phyloP scores from a whole-genome alignment of 139 green algal species.

The Coelastrella sp. region DNA sequence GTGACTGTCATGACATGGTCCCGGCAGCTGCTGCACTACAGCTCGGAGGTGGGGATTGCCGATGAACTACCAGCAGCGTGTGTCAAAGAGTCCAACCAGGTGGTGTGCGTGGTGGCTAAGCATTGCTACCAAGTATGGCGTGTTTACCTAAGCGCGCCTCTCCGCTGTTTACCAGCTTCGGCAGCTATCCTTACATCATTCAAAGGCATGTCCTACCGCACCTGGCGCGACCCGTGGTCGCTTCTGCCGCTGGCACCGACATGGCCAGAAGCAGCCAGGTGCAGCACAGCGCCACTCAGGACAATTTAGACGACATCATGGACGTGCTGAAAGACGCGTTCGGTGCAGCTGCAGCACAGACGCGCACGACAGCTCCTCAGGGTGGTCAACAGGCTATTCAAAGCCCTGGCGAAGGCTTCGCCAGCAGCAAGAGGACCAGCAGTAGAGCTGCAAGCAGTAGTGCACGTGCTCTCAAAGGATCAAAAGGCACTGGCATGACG shows the following conservation, averaged over 20 bases:
- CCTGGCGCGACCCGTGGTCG: background rate
- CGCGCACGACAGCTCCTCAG: no score
- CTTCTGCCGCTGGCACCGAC: background rate
- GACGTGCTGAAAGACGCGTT: constrained; percentile 29
- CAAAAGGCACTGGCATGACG: no score
- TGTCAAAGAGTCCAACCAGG: no score
- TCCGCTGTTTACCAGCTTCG: background rate
- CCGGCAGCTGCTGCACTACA: background rate
- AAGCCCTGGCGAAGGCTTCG: no score
- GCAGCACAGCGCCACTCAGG: background rate
- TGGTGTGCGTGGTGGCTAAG: background rate
- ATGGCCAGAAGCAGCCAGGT: background rate
- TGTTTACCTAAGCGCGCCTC: background rate
- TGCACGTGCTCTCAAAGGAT: background rate
- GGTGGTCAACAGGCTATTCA: no score
- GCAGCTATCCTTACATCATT: no score
- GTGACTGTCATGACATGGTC: constrained; percentile 1
- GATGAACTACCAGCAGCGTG: no score
- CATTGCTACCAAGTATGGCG: background rate
- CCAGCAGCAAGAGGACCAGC: background rate
- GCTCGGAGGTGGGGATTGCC: no score
- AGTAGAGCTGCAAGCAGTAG: background rate
- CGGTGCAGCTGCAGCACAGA: background rate
- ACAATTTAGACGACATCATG: constrained; percentile 3
- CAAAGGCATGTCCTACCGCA: background rate